These are phyloP conservation scores for Aureobasidium vineae DNA, from an alignment of 2,329 filamentous ascomycete species.

Conservation along the genomic window DNA sequence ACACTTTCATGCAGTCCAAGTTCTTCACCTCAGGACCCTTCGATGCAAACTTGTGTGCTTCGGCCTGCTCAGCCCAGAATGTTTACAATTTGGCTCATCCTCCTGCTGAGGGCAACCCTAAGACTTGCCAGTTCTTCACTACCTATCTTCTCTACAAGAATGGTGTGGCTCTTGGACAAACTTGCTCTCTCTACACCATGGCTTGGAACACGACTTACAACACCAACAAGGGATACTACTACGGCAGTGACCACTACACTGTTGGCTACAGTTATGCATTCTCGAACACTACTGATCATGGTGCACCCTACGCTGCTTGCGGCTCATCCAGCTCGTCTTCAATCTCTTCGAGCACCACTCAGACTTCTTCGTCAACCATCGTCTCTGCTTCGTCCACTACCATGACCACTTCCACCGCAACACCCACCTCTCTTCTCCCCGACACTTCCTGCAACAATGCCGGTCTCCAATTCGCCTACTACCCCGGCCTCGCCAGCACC, in stretches of 20 bases:
- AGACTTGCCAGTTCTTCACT: constrained; percentile 40
- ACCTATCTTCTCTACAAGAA: constrained; percentile 37
- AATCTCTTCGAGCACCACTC: constrained; percentile 3
- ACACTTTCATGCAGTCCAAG: constrained; percentile 33
- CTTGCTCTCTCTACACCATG: constrained; percentile 35
- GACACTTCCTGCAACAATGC: constrained; percentile 4
- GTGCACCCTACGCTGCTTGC: constrained; percentile 18
- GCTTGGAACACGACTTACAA: constrained; percentile 32
- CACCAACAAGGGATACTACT: constrained; percentile 33
- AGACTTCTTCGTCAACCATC: neutral
- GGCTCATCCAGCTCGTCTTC: constrained; percentile 23
- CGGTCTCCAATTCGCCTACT: neutral
- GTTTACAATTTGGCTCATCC: constrained; percentile 26
- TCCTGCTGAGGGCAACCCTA: constrained; percentile 13
- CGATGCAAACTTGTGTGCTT: constrained; percentile 34
- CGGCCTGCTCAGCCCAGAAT: constrained; percentile 29
- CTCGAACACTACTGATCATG: constrained; percentile 29
- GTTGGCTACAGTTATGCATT: constrained; percentile 31
- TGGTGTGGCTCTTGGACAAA: constrained; percentile 31
- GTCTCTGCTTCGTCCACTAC: neutral
- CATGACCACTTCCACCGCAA: neutral
- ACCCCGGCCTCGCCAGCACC: neutral
- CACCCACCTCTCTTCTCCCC: neutral
- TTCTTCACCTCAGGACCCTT: constrained; percentile 34
- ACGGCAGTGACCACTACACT: constrained; percentile 31